A percentile compares a stretch with the other conserved stretches of the same genome.
Evolutionary conservation across 305 asterid species (phyloP).

Genomic region (Fraxinus nigra): DNA sequence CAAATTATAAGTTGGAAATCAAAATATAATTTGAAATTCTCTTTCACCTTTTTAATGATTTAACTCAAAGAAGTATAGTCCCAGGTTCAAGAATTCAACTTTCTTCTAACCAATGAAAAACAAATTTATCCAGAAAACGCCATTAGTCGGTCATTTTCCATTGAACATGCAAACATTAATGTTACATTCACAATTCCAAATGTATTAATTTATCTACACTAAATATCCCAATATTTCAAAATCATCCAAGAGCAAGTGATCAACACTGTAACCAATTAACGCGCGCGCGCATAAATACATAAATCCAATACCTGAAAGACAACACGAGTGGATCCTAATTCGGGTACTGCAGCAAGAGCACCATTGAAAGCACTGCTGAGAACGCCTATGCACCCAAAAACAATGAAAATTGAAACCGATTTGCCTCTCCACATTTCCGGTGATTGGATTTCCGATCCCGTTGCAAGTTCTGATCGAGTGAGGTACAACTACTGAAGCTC

Average conservation of each 20-base stretch:
- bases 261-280: background rate
- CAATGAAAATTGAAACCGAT: conserved; percentile 31
- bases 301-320: conserved; percentile 48
- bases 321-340: conserved; percentile 62
- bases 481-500: background rate
- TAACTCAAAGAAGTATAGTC: background rate
- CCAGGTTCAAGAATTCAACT: background rate
- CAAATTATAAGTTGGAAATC: background rate
- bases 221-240: background rate
- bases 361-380: conserved; percentile 30
- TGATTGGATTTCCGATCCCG: conserved; percentile 28
- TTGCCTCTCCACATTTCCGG: conserved; percentile 35
- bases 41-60: background rate
- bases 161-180: background rate
- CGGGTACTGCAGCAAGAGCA: conserved; percentile 40
- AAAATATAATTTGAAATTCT: background rate
- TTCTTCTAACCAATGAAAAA: background rate
- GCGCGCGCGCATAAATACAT: too few relatives aligned
- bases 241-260: conserved; percentile 6
- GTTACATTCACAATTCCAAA: background rate
- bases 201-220: background rate
- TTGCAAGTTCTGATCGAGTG: background rate
- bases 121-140: background rate
- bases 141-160: background rate
- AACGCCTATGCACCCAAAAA: conserved; percentile 25